phyloP scores from a whole-genome alignment of 73 alveolate genomes.

The Tetrahymena malaccensis region DNA sequence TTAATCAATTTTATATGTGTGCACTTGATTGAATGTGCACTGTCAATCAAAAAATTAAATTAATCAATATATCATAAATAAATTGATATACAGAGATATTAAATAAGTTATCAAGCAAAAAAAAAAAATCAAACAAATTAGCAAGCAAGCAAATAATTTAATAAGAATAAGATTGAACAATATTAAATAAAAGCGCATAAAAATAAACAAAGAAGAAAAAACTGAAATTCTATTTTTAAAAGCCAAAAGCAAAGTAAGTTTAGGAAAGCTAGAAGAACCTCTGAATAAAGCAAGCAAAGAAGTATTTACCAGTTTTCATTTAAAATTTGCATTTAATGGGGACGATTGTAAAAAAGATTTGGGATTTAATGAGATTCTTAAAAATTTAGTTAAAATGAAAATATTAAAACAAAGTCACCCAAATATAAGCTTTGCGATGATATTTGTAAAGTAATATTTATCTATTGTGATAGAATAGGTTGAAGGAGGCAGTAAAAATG shows the following conservation, averaged over 20 bases:
- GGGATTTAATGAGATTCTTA: not conserved
- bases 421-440: not conserved
- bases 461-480: not conserved
- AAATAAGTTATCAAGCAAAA: not conserved
- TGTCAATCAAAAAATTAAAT: not conserved
- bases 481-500: not conserved
- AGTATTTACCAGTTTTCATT: not conserved
- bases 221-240: not conserved
- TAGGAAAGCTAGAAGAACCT: not conserved
- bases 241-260: not conserved
- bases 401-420: not conserved
- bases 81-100: not conserved
- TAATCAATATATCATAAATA: not conserved
- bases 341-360: not conserved
- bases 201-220: not conserved
- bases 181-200: not conserved
- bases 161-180: not conserved
- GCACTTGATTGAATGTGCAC: not conserved
- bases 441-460: not conserved
- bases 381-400: not conserved
- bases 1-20: not conserved
- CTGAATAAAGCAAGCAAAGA: not conserved
- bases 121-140: not conserved
- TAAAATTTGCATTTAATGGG: not conserved
- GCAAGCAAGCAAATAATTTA: not conserved